Evolutionary conservation across 257 asterid species (phyloP).

Genomic region (Scutellaria barbata): DNA sequence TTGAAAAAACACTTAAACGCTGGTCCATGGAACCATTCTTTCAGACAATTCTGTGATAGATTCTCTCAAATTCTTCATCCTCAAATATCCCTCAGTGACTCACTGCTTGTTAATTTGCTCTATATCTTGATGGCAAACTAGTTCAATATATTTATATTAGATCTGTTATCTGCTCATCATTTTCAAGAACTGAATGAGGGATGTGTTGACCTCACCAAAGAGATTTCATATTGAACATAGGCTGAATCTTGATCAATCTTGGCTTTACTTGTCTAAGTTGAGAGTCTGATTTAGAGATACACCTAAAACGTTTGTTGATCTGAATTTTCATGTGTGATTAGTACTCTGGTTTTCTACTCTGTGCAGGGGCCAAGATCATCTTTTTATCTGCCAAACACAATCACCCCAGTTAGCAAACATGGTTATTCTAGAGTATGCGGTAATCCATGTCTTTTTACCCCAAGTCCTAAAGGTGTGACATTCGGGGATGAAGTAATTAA

Average conservation of each 20-base stretch:
- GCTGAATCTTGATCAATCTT: not conserved
- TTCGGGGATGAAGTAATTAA: constrained; percentile 76
- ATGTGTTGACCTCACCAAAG: not conserved
- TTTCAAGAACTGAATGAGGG: not conserved
- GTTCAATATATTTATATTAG: constrained; percentile 2
- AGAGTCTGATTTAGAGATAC: not conserved
- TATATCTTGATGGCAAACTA: not conserved
- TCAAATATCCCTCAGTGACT: constrained; percentile 71
- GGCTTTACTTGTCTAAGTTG: not conserved
- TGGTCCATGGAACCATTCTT: constrained; percentile 80
- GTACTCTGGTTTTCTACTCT: not conserved
- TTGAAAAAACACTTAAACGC: constrained; percentile 72
- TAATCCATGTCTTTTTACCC: constrained; percentile 77
- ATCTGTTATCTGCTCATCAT: not conserved
- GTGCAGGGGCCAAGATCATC: constrained; percentile 73
- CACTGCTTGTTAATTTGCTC: not conserved
- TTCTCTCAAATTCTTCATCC: constrained; percentile 74
- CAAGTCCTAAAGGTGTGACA: constrained; percentile 57
- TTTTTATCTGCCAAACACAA: constrained; percentile 52
- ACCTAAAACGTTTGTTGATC: constrained; percentile 3
- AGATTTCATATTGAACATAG: constrained; percentile 14
- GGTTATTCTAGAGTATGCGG: constrained; percentile 75
- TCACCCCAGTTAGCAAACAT: constrained; percentile 58
- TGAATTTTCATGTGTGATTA: not conserved
- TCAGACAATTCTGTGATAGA: constrained; percentile 78